Conservation (phyloP, 352 stramenopile genomes). For the Phytophthora fragariae region DNA sequence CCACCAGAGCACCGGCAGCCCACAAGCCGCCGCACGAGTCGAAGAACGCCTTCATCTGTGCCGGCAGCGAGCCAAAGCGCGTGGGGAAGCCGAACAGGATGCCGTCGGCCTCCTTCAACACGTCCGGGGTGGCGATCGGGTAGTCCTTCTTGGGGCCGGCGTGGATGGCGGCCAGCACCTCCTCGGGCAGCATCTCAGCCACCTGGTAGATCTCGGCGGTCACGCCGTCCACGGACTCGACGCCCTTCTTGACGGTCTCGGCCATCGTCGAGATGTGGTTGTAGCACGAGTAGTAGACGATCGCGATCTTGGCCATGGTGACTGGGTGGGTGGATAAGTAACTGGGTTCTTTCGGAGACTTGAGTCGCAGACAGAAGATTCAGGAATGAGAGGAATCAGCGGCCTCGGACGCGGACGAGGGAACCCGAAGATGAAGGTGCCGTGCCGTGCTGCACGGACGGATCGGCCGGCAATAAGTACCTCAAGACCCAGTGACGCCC, state of each 20-base stretch:
- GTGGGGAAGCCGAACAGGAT: slow-evolving; percentile 30
- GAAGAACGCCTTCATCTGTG: slow-evolving; percentile 32
- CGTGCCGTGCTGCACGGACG: background rate
- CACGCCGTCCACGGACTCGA: slow-evolving; percentile 28
- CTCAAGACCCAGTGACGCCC: background rate
- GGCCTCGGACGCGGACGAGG: too few relatives aligned
- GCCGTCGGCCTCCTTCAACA: slow-evolving; percentile 25
- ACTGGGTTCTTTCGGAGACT: slow-evolving; percentile 5
- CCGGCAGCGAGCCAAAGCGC: slow-evolving; percentile 26
- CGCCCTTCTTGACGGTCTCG: slow-evolving; percentile 22
- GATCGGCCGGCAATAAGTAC: too few relatives aligned
- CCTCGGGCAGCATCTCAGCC: slow-evolving; percentile 21
- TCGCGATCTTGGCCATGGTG: slow-evolving; percentile 30
- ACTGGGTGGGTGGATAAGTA: background rate
- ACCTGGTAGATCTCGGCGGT: slow-evolving; percentile 28
- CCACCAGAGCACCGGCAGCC: slow-evolving; percentile 9
- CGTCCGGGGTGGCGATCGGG: slow-evolving; percentile 23
- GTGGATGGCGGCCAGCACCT: slow-evolving; percentile 24
- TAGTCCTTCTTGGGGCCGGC: slow-evolving; percentile 28
- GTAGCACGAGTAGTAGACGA: slow-evolving; percentile 28
- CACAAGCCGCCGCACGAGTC: slow-evolving; percentile 28
- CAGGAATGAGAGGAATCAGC: slow-evolving; percentile 7
- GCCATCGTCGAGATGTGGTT: slow-evolving; percentile 26
- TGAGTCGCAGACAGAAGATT: slow-evolving; percentile 23
- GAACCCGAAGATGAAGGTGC: background rate